Percentiles rank a stretch among this genome's conserved stretches.
Conservation (phyloP, 2,329 filamentous ascomycete species). For the Macroventuria anomochaeta region DNA sequence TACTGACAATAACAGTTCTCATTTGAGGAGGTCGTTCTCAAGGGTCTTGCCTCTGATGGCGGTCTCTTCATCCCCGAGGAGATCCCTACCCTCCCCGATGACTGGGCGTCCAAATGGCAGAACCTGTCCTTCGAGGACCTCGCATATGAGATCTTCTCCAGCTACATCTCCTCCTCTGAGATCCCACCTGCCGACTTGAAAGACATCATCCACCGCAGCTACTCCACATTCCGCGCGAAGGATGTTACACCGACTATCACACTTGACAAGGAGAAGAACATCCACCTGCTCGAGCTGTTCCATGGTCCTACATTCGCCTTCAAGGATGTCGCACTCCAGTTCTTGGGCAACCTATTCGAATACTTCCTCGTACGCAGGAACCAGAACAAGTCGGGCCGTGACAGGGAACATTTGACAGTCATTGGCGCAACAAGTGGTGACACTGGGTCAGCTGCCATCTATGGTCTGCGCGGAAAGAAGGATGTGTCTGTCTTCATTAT, state of each 20-base stretch:
- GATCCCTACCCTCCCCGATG: constrained; percentile 68
- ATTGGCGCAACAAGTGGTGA: constrained; percentile 54
- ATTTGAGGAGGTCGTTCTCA: constrained; percentile 89
- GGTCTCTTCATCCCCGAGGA: constrained; percentile 89
- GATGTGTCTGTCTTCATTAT: constrained; percentile 97
- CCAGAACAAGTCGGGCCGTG: constrained; percentile 70
- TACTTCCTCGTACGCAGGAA: constrained; percentile 82
- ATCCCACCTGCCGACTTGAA: constrained; percentile 82
- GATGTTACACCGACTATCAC: constrained; percentile 81
- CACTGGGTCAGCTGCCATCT: constrained; percentile 94
- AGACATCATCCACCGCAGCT: constrained; percentile 82
- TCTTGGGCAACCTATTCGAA: constrained; percentile 94
- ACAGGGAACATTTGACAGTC: constrained; percentile 56
- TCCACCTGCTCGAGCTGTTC: constrained; percentile 92
- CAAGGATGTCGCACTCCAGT: constrained; percentile 89
- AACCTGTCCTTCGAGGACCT: constrained; percentile 80
- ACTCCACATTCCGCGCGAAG: constrained; percentile 83
- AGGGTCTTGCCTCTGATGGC: constrained; percentile 84
- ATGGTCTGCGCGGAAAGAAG: constrained; percentile 92
- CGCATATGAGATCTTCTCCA: constrained; percentile 81
- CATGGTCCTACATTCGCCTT: constrained; percentile 95
- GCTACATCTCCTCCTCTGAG: constrained; percentile 85
- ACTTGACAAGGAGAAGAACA: constrained; percentile 72
- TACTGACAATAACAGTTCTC: constrained; percentile 67
- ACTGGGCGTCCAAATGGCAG: constrained; percentile 75